Percentiles rank a stretch among this genome's conserved stretches.
phyloP scores from a whole-genome alignment of 2,329 filamentous ascomycete species.

The Apiospora kogelbergensis region DNA sequence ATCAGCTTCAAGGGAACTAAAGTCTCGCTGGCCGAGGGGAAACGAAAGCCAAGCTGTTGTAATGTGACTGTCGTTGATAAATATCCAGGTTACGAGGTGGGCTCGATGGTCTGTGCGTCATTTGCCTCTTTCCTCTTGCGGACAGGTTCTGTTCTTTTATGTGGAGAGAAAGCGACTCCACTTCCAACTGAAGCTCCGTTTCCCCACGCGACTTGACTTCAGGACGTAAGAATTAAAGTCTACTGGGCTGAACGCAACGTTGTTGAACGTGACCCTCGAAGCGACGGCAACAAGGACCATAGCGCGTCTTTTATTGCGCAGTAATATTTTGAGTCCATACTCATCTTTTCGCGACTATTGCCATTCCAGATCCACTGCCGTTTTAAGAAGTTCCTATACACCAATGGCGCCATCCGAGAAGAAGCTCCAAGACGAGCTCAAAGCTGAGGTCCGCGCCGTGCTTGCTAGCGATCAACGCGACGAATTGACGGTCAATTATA shows the following conservation, averaged over 20 bases:
- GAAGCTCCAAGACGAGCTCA: slow-evolving; percentile 45
- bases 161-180: background rate
- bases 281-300: background rate
- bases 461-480: slow-evolving; percentile 44
- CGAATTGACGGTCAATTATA: slow-evolving; percentile 54
- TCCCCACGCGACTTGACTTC: background rate
- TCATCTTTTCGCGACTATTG: background rate
- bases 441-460: slow-evolving; percentile 45
- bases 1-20: too few species aligned
- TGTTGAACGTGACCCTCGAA: background rate
- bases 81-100: too few species aligned
- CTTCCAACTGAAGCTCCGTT: background rate
- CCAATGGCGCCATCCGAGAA: slow-evolving; percentile 9
- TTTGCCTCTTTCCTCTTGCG: background rate
- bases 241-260: background rate
- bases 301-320: background rate
- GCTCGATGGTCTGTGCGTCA: background rate
- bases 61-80: too few species aligned
- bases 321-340: background rate
- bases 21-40: too few species aligned
- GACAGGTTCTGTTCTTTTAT: background rate
- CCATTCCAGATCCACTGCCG: too few species aligned
- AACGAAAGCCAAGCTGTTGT: too few species aligned
- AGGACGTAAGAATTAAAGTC: background rate
- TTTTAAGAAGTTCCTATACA: background rate